Base-by-base conservation (phyloP, 257 asterid species). In the Fraxinus americana region DNA sequence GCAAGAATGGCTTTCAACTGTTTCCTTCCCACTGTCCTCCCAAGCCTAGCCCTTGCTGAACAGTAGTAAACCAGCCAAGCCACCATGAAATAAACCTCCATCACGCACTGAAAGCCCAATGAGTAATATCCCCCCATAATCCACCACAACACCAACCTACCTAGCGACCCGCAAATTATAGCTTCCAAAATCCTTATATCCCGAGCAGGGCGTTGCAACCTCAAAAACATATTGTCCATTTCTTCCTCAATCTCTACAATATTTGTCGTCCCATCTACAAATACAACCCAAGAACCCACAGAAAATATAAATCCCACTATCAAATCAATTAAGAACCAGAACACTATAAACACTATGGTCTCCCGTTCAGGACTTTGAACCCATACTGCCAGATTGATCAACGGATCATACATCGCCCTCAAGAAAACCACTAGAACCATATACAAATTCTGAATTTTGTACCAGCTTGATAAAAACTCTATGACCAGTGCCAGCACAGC, bases 11-110 rank as follows among this genome's bases (percentile, higher is more conserved):
- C 91, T 80, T 89, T 97, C 88, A 90, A 72, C 82, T 90, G 94
- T 48, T 88, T 73, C 80, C 16, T 43, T 43, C 50, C 50, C 50
- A 43, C 50, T 43, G 50, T 43, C 50, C 90, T 87, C 72, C 97
- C 94, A 39, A 81, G 82, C 72, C 85, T 87, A 32, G 84, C 85
- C 84, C 90, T 91, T 67, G 97, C 92, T 9, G 97, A 96, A 76
- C 91, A 87, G 87, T 92, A 94, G 83, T 88, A 91, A 23, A 89
- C 77, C 77, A 94, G 78, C 98, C 97, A 94, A 32, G 90, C 96
- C 54, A 89, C 88, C 90, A 88, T 85, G 82, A 92, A 94, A 81
- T 84, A 93, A 48, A 94, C 96, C 87, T 94, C 98, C 96, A 94
- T 84, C 69, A 85, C 82, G 0, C 96, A 92, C 80, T 89, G 97